A percentile compares a stretch with the other conserved stretches of the same genome.
These are phyloP conservation scores for Butyriboletus loyo DNA, from an alignment of 768 basidiomycete species.

Conservation along the genomic window DNA sequence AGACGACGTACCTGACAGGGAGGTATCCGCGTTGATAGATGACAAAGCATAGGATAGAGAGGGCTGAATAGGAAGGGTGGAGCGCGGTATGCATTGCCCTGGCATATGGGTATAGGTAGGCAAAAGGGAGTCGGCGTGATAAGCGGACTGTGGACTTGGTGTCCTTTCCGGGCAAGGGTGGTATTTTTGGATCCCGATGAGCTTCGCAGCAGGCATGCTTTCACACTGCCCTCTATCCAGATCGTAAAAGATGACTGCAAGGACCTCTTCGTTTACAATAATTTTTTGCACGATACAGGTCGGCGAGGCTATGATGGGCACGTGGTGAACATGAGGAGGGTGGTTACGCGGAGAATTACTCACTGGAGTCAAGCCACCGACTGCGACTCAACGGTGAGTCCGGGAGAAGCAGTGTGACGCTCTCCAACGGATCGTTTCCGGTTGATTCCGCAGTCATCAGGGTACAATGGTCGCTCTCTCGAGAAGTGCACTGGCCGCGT, in stretches of 20 bases:
- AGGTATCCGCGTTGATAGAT: slow-evolving; percentile 32
- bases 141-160: slow-evolving; percentile 25
- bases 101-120: slow-evolving; percentile 31
- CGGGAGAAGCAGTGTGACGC: slow-evolving; percentile 56
- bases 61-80: slow-evolving; percentile 31
- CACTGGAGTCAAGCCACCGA: slow-evolving; percentile 68
- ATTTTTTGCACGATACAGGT: slow-evolving; percentile 70
- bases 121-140: slow-evolving; percentile 30
- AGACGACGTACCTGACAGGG: slow-evolving; percentile 19
- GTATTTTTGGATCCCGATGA: slow-evolving; percentile 51
- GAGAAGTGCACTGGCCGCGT: slow-evolving; percentile 47
- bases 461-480: slow-evolving; percentile 46
- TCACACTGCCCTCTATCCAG: slow-evolving; percentile 55
- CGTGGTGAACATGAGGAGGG: slow-evolving; percentile 29
- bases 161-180: slow-evolving; percentile 29
- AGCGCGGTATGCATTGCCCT: slow-evolving; percentile 37
- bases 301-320: slow-evolving; percentile 41
- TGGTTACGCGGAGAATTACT: slow-evolving; percentile 30
- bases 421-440: slow-evolving; percentile 44
- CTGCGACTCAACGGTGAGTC: slow-evolving; percentile 65
- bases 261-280: slow-evolving; percentile 57
- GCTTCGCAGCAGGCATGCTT: slow-evolving; percentile 56
- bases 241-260: slow-evolving; percentile 66
- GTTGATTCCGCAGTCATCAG: slow-evolving; percentile 43
- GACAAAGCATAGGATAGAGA: slow-evolving; percentile 44